These are phyloP conservation scores for Euphorbia pulcherrima DNA, from an alignment of 345 rosid genomes.

Conservation along the genomic window DNA sequence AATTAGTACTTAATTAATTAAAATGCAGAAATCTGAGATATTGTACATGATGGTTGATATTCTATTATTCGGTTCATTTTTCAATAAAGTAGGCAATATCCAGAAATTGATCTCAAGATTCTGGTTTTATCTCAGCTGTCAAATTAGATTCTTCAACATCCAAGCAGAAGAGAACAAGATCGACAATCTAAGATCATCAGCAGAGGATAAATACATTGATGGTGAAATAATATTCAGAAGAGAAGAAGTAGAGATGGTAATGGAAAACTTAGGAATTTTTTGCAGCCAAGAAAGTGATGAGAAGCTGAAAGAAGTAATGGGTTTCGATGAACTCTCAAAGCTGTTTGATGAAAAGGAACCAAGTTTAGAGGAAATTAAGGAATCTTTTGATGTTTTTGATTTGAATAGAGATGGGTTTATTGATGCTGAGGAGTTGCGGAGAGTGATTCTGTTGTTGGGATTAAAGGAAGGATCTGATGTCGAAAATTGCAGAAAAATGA, in stretches of 20 bases:
- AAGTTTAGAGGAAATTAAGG: slow-evolving; percentile 68
- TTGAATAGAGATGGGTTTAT: slow-evolving; percentile 70
- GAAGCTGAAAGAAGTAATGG: slow-evolving; percentile 34
- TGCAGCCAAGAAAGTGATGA: slow-evolving; percentile 34
- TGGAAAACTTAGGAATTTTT: slow-evolving; percentile 52
- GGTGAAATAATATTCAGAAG: slow-evolving; percentile 24
- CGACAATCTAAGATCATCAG: slow-evolving; percentile 15
- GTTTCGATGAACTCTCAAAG: slow-evolving; percentile 41
- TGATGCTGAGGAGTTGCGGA: slow-evolving; percentile 66
- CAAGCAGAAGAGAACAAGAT: slow-evolving; percentile 10
- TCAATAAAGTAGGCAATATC: slow-evolving; percentile 22
- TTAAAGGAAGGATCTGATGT: slow-evolving; percentile 42
- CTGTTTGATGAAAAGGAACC: slow-evolving; percentile 77
- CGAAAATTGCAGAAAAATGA: slow-evolving; percentile 62
- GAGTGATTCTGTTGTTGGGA: slow-evolving; percentile 51
- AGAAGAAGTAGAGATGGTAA: slow-evolving; percentile 62
- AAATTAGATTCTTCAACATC: slow-evolving; percentile 13
- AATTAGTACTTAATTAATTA: background rate
- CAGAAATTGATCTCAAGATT: slow-evolving; percentile 33
- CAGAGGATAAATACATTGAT: slow-evolving; percentile 22
- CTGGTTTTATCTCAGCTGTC: slow-evolving; percentile 33
- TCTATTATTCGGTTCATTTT: slow-evolving; percentile 24
- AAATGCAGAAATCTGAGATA: slow-evolving; percentile 31
- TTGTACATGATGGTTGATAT: slow-evolving; percentile 27
- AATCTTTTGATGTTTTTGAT: slow-evolving; percentile 78